These are phyloP conservation scores for Metarhizium anisopliae DNA, from an alignment of 2,329 filamentous ascomycete genomes.

Conservation along the genomic window DNA sequence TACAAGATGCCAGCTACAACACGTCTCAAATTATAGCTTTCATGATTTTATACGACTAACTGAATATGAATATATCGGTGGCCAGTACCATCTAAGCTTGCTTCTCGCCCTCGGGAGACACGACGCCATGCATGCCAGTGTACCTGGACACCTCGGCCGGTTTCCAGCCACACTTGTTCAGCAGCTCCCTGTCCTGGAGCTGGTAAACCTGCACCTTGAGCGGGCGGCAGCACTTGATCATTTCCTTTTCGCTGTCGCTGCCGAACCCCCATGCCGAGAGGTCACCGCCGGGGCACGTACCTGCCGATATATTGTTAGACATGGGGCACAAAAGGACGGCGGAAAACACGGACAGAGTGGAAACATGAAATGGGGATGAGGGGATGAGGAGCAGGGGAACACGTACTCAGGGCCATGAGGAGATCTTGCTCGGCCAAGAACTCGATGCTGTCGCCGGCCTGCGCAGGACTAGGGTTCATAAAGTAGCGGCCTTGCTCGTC, in stretches of 20 bases:
- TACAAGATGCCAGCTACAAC: too few relatives aligned
- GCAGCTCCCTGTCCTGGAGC: slow-evolving; percentile 42
- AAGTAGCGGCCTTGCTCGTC: slow-evolving; percentile 66
- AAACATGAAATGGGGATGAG: not conserved
- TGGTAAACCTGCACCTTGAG: slow-evolving; percentile 66
- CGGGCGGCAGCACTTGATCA: slow-evolving; percentile 62
- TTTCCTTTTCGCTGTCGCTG: slow-evolving; percentile 55
- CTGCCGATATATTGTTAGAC: slow-evolving; percentile 16
- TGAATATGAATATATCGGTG: not conserved
- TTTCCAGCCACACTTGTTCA: slow-evolving; percentile 52
- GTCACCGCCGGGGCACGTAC: slow-evolving; percentile 73
- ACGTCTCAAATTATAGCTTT: too few relatives aligned
- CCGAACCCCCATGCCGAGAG: slow-evolving; percentile 76
- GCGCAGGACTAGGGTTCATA: slow-evolving; percentile 56
- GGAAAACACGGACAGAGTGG: too few relatives aligned
- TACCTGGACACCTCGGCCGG: slow-evolving; percentile 52
- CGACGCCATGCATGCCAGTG: slow-evolving; percentile 52
- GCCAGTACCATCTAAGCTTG: not conserved
- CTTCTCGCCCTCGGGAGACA: slow-evolving; percentile 15
- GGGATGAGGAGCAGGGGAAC: not conserved
- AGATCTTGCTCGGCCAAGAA: slow-evolving; percentile 76
- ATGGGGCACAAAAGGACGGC: not conserved
- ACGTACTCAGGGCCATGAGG: slow-evolving; percentile 47
- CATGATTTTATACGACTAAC: too few relatives aligned
- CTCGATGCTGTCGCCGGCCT: slow-evolving; percentile 53